A percentile compares a stretch with the other conserved stretches of the same genome.
Conservation (phyloP, 2,329 filamentous ascomycete genomes). For the Microcyclospora tardicrescens region DNA sequence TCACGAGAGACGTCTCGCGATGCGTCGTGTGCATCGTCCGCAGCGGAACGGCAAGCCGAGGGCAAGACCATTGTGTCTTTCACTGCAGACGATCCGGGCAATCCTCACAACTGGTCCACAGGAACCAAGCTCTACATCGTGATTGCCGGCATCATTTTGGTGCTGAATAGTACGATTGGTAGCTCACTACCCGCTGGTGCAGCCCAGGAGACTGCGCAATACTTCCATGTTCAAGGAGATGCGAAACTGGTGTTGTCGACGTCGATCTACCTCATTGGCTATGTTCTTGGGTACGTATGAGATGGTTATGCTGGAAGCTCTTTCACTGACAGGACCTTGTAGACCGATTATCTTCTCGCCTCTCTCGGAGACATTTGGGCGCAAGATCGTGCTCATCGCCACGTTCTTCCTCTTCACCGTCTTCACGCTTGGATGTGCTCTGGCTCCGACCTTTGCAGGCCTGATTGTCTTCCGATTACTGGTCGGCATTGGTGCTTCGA, state of each 20-base stretch:
- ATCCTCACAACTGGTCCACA: constrained; percentile 20
- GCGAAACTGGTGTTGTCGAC: constrained; percentile 38
- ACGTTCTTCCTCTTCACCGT: constrained; percentile 30
- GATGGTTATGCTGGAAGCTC: too few species aligned
- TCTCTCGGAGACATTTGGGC: constrained; percentile 48
- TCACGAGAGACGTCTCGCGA: constrained; percentile 14
- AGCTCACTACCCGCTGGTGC: constrained; percentile 53
- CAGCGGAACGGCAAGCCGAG: too few species aligned
- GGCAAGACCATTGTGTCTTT: constrained; percentile 45
- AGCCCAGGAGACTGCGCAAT: constrained; percentile 41
- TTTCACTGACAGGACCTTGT: too few species aligned
- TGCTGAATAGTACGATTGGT: constrained; percentile 56
- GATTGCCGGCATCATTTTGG: constrained; percentile 42
- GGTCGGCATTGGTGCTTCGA: constrained; percentile 33
- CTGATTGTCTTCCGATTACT: constrained; percentile 31
- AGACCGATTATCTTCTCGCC: constrained; percentile 37
- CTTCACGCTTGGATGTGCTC: constrained; percentile 31
- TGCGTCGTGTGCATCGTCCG: background rate
- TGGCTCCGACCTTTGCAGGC: constrained; percentile 27
- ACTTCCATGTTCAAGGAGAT: constrained; percentile 43
- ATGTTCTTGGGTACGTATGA: constrained; percentile 34
- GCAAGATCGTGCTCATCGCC: constrained; percentile 19
- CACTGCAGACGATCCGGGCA: constrained; percentile 36
- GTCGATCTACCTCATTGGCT: constrained; percentile 50
- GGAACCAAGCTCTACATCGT: constrained; percentile 40